phyloP scores from a whole-genome alignment of 352 stramenopile species.

The Paralagenidium karlingii region DNA sequence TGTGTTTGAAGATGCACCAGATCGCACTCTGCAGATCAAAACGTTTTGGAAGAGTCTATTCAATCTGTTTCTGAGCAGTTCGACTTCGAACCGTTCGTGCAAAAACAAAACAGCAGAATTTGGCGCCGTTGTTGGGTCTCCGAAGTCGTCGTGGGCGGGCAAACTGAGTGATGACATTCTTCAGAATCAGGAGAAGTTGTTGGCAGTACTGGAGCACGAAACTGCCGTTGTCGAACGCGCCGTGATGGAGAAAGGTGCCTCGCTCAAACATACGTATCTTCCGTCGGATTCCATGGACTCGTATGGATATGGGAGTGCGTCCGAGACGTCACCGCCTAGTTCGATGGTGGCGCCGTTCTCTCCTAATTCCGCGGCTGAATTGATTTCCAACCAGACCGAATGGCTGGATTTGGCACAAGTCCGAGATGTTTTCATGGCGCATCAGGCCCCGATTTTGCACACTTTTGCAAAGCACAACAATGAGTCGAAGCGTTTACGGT shows the following conservation, averaged over 20 bases:
- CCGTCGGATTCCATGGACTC: slow-evolving; percentile 14
- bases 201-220: slow-evolving; percentile 65
- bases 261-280: slow-evolving; percentile 52
- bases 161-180: slow-evolving; percentile 67
- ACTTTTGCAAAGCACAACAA: slow-evolving; percentile 39
- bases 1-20: slow-evolving; percentile 13
- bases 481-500: slow-evolving; percentile 4
- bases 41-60: slow-evolving; percentile 41
- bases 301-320: too few relatives aligned
- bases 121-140: slow-evolving; percentile 4
- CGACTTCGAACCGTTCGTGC: slow-evolving; percentile 4
- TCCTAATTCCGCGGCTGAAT: too few relatives aligned
- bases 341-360: too few relatives aligned
- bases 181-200: slow-evolving; percentile 68
- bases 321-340: too few relatives aligned
- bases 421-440: slow-evolving; percentile 44
- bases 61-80: slow-evolving; percentile 10
- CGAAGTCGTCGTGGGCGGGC: slow-evolving; percentile 27
- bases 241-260: slow-evolving; percentile 69
- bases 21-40: slow-evolving; percentile 23
- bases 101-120: neutral
- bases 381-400: neutral
- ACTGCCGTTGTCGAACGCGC: slow-evolving; percentile 62
- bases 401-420: slow-evolving; percentile 44
- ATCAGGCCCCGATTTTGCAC: slow-evolving; percentile 31